A percentile compares a stretch with the other conserved stretches of the same genome.
phyloP scores from a whole-genome alignment of 257 asterid genomes.

The Plantago elongata region DNA sequence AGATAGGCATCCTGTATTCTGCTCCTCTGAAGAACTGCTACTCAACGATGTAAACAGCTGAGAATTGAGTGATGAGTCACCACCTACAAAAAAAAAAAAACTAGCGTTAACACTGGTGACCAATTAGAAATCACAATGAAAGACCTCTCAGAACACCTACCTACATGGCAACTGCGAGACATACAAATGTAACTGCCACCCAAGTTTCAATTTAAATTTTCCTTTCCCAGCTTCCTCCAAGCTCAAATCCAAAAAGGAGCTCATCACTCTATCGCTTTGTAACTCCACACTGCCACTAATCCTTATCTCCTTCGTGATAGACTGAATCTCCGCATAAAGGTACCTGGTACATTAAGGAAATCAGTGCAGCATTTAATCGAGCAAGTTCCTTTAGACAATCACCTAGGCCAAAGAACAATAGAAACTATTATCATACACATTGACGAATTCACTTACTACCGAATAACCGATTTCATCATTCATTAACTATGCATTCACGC shows the following conservation, averaged over 20 bases:
- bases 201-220: constrained; percentile 46
- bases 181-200: constrained; percentile 73
- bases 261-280: constrained; percentile 26
- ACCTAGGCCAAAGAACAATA: too few species aligned
- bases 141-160: constrained; percentile 26
- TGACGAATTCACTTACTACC: too few species aligned
- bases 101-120: constrained; percentile 8
- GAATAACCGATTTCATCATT: too few species aligned
- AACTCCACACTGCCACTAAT: constrained; percentile 22
- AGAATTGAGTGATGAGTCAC: constrained; percentile 53
- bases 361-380: too few species aligned
- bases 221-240: constrained; percentile 30
- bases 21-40: constrained; percentile 19
- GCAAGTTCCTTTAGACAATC: too few species aligned
- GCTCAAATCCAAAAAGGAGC: constrained; percentile 36
- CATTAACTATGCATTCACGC: too few species aligned
- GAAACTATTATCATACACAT: too few species aligned
- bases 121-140: constrained; percentile 14
- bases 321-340: constrained; percentile 58
- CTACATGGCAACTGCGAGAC: constrained; percentile 87
- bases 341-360: constrained; percentile 37
- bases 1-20: constrained; percentile 15
- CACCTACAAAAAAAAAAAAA: constrained; percentile 43
- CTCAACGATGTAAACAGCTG: constrained; percentile 36
- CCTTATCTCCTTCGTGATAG: constrained; percentile 21